A percentile compares a stretch with the other conserved stretches of the same genome.
phyloP scores from a whole-genome alignment of 1,284 basidiomycete genomes.

The Naganishia sp. region DNA sequence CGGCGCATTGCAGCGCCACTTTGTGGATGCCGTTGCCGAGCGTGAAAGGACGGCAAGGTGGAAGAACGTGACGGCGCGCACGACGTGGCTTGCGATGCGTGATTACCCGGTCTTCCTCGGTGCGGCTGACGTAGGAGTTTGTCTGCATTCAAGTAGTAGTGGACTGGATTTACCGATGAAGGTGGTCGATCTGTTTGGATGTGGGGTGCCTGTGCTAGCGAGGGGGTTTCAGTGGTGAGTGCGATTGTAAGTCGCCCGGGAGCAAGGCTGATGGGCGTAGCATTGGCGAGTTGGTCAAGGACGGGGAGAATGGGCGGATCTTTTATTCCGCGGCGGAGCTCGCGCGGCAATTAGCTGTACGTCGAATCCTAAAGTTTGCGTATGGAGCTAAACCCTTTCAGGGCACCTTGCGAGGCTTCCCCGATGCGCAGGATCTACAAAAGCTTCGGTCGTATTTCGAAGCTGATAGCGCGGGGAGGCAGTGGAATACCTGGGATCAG shows the following conservation, averaged over 20 bases:
- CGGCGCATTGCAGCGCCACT: slow-evolving; percentile 71
- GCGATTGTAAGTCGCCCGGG: not conserved
- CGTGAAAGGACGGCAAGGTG: slow-evolving; percentile 65
- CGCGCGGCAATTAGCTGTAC: slow-evolving; percentile 70
- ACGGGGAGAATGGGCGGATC: slow-evolving; percentile 76
- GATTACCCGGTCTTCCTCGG: slow-evolving; percentile 86
- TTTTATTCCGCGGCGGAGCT: slow-evolving; percentile 73
- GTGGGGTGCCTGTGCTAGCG: slow-evolving; percentile 88
- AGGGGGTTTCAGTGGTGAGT: slow-evolving; percentile 78
- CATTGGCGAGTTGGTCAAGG: slow-evolving; percentile 80
- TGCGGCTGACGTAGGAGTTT: slow-evolving; percentile 88
- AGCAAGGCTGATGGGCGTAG: slow-evolving; percentile 55
- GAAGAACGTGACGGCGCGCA: slow-evolving; percentile 78
- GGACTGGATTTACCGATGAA: slow-evolving; percentile 97
- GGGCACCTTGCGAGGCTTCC: slow-evolving; percentile 66
- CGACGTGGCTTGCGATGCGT: slow-evolving; percentile 80
- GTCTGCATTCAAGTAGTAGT: slow-evolving; percentile 86
- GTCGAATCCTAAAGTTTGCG: slow-evolving; percentile 35
- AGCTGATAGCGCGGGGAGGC: slow-evolving; percentile 38
- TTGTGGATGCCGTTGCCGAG: slow-evolving; percentile 66
- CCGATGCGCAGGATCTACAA: slow-evolving; percentile 59
- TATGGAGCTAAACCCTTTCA: slow-evolving; percentile 42
- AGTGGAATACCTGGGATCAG: slow-evolving; percentile 70
- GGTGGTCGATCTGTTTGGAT: slow-evolving; percentile 99
- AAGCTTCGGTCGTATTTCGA: slow-evolving; percentile 49